Evolutionary conservation across 2,329 filamentous ascomycete species (phyloP).

Genomic region (Aspergillus sergii): DNA sequence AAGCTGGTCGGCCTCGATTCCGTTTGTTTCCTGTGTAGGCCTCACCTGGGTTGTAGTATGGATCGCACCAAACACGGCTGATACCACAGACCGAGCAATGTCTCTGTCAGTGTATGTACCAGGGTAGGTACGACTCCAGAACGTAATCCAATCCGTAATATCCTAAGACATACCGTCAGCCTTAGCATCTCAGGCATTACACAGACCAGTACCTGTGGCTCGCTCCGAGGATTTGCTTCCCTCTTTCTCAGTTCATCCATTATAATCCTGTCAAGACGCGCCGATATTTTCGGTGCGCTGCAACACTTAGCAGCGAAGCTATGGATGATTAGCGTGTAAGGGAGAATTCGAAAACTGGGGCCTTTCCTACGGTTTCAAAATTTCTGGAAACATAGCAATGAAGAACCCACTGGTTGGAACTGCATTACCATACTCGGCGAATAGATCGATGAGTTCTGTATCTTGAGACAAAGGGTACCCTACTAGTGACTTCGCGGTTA

Average conservation of each 20-base stretch:
- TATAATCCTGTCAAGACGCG: not conserved
- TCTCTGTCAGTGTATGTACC: not conserved
- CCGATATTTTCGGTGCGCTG: not conserved
- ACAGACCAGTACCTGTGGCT: not conserved
- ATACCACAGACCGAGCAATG: not conserved
- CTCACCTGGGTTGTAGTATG: not conserved
- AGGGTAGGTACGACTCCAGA: not conserved
- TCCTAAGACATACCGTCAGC: not conserved
- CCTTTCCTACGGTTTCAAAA: not conserved
- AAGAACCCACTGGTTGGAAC: not conserved
- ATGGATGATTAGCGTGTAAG: not conserved
- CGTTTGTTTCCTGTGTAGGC: no score
- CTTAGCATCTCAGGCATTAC: no score
- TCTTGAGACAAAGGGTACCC: not conserved
- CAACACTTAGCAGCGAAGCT: not conserved
- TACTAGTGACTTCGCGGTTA: not conserved
- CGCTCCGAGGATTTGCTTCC: not conserved
- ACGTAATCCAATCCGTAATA: not conserved
- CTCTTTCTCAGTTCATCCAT: not conserved
- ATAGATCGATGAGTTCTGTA: not conserved
- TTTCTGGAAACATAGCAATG: not conserved
- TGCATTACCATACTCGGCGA: not conserved
- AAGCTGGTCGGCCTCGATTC: not conserved
- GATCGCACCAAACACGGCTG: not conserved
- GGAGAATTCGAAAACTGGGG: no score